Evolutionary conservation across 805 yeast species (phyloP).

Genomic region (Lipomyces spencermartinsiae): DNA sequence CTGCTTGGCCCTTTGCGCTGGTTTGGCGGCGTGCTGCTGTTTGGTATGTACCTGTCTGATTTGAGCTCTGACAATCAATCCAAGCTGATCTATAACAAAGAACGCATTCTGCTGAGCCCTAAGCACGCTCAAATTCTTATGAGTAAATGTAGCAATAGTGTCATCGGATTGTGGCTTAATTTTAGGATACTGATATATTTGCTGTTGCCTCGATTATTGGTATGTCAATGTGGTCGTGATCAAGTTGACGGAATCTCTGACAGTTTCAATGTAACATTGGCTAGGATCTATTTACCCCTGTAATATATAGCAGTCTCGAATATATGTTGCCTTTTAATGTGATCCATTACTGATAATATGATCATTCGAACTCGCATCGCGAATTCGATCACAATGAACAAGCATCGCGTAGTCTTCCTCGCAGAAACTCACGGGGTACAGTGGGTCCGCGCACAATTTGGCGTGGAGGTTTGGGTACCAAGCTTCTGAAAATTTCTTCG

Average conservation of each 20-base stretch:
- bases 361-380: too few relatives aligned
- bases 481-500: neutral
- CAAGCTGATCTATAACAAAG: constrained; percentile 2
- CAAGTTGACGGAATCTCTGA: neutral
- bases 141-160: neutral
- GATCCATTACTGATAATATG: too few relatives aligned
- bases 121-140: neutral
- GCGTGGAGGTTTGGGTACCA: neutral
- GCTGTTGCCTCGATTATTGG: neutral
- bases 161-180: neutral
- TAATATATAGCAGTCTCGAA: neutral
- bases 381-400: neutral
- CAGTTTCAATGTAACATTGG: neutral
- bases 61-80: neutral
- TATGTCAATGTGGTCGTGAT: neutral
- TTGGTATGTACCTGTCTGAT: constrained; percentile 2
- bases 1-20: constrained; percentile 15
- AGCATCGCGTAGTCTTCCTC: neutral
- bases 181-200: neutral
- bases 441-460: neutral
- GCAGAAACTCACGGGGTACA: neutral
- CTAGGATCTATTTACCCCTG: neutral
- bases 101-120: constrained; percentile 9
- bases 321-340: too few relatives aligned
- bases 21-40: constrained; percentile 23